Evolutionary conservation across 495 filamentous ascomycete species (phyloP), one percentile per base, ranked within the genome.

Genomic region (Usnea hakonensis): DNA sequence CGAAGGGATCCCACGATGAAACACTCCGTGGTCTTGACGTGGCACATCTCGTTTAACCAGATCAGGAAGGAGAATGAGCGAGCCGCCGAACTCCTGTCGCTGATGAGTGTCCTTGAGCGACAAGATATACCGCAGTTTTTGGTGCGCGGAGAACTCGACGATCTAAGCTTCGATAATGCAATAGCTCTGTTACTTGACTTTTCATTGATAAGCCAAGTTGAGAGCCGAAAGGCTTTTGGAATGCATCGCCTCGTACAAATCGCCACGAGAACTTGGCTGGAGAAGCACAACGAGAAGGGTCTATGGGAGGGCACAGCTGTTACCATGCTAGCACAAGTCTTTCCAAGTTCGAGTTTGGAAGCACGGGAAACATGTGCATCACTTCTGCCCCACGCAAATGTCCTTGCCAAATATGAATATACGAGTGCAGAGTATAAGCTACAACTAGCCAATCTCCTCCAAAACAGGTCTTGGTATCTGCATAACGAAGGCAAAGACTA

Each of bases 201-300:
- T n/a, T n/a, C n/a, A n/a, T n/a, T n/a, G n/a, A n/a, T n/a, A n/a
- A n/a, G n/a, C n/a, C n/a, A n/a, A n/a, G n/a, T n/a, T n/a, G n/a
- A n/a, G n/a, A n/a, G n/a, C n/a, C n/a, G n/a, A n/a, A n/a, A n/a
- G n/a, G n/a, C n/a, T n/a, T 81, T 79, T 61, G 70, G 75, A 62
- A 83, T 82, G 73, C 76, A 83, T 67, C 48, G 58, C 50, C 71
- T 83, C 2, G 79, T 83, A n/a, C 75, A 82, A 64, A 57, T 80
- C 33, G 69, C 74, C 1, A 79, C 68, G 26, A 66, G 71, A 56
- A 68, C 67, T 28, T 82, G 79, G 81, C 66, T 83, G 8, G 62
- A 76, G 56, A 54, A 61, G 0, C 33, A 75, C 3, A 66, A 60
- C 21, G 28, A 78, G 55, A 58, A 72, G 17, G 75, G 81, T 60